These are phyloP conservation scores for Sclerotinia subarctica DNA, from an alignment of 2,329 filamentous ascomycete genomes.

Conservation along the genomic window DNA sequence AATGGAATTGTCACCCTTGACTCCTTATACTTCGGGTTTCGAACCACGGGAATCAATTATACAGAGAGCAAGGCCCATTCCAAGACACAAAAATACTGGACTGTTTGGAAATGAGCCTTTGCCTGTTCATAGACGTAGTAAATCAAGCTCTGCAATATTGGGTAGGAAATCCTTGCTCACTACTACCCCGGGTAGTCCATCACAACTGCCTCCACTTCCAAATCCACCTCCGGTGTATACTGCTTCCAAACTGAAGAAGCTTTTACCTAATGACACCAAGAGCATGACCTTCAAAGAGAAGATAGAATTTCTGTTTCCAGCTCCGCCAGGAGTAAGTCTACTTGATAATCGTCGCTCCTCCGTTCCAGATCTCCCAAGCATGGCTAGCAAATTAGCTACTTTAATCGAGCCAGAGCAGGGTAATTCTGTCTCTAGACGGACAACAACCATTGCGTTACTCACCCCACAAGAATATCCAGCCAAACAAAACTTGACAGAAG, in stretches of 20 bases:
- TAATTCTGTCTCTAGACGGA: conserved; percentile 31
- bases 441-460: conserved; percentile 33
- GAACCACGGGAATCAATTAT: conserved; percentile 35
- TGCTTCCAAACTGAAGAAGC: conserved; percentile 41
- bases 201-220: conserved; percentile 49
- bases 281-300: conserved; percentile 60
- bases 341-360: conserved; percentile 41
- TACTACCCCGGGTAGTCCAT: conserved; percentile 46
- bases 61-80: conserved; percentile 38
- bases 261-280: conserved; percentile 52
- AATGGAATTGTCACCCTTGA: conserved; percentile 22
- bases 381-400: conserved; percentile 5
- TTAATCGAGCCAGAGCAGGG: conserved; percentile 31
- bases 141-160: conserved; percentile 48
- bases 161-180: conserved; percentile 47
- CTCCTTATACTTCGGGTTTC: conserved; percentile 22
- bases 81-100: conserved; percentile 41
- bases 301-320: conserved; percentile 50
- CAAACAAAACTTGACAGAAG: conserved; percentile 12
- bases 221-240: conserved; percentile 43
- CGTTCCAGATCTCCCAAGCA: conserved; percentile 45
- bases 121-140: conserved; percentile 44
- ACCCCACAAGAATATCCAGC: conserved; percentile 17
- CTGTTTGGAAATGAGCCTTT: conserved; percentile 48
- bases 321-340: conserved; percentile 36